These are phyloP conservation scores for Amorphotheca resinae DNA, from an alignment of 495 filamentous ascomycete species.

Conservation along the genomic window DNA sequence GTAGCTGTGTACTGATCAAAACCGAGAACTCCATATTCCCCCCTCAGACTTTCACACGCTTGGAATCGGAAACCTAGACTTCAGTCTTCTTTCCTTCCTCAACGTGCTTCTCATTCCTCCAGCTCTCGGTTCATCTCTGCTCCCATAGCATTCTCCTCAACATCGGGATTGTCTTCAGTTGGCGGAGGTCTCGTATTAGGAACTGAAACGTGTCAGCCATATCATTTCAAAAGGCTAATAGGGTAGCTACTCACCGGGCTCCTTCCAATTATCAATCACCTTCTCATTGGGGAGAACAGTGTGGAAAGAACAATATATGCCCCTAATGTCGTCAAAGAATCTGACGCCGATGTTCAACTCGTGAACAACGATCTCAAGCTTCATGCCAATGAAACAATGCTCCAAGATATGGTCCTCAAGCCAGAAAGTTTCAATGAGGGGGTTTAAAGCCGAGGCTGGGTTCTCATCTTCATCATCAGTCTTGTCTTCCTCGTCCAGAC, in stretches of 20 bases:
- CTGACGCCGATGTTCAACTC: slow-evolving; percentile 48
- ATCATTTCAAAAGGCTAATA: background rate
- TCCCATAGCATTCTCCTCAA: slow-evolving; percentile 12
- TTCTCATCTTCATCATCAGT: slow-evolving; percentile 11
- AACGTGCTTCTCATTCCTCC: background rate
- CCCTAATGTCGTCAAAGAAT: slow-evolving; percentile 44
- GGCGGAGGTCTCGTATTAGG: slow-evolving; percentile 15
- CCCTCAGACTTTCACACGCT: too few species aligned
- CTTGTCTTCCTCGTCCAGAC: slow-evolving; percentile 25
- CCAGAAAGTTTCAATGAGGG: slow-evolving; percentile 38
- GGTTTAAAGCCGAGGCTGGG: background rate
- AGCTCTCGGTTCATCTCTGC: slow-evolving; percentile 3
- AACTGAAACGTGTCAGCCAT: slow-evolving; percentile 5
- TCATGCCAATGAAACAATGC: slow-evolving; percentile 61
- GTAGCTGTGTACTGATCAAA: background rate
- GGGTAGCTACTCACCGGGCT: slow-evolving; percentile 11
- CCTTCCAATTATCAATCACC: slow-evolving; percentile 32
- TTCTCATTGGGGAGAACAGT: slow-evolving; percentile 58
- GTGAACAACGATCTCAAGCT: slow-evolving; percentile 52
- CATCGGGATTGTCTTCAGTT: slow-evolving; percentile 16
- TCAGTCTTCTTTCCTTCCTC: background rate
- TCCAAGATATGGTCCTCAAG: slow-evolving; percentile 53
- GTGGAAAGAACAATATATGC: slow-evolving; percentile 51
- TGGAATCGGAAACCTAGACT: too few species aligned
- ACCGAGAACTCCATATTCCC: background rate